Percentiles rank a stretch among this genome's conserved stretches.
Evolutionary conservation across 441 rosid species (phyloP).

Genomic region (Flueggea neowawraea): DNA sequence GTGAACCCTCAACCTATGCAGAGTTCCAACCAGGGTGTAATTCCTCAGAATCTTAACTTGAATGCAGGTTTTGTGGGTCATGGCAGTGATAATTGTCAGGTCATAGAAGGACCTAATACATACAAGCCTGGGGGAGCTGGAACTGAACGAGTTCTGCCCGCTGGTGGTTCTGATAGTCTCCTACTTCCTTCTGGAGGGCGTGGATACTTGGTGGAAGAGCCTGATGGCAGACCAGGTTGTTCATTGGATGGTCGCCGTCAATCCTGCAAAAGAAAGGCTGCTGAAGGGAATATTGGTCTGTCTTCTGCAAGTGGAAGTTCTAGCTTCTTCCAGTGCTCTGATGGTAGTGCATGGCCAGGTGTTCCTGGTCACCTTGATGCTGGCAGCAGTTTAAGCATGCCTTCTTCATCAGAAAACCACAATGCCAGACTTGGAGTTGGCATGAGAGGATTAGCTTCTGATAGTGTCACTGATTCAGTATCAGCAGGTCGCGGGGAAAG

Average conservation of each 20-base stretch:
- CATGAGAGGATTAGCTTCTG: slow-evolving; percentile 41
- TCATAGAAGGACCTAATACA: slow-evolving; percentile 26
- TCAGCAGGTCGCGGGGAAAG: slow-evolving; percentile 32
- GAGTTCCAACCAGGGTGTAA: slow-evolving; percentile 30
- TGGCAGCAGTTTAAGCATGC: slow-evolving; percentile 39
- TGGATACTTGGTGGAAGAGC: slow-evolving; percentile 36
- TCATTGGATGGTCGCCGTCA: slow-evolving; percentile 54
- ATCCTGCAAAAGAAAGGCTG: slow-evolving; percentile 82
- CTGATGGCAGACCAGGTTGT: slow-evolving; percentile 41
- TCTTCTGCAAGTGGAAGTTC: slow-evolving; percentile 55
- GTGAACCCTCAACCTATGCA: slow-evolving; percentile 28
- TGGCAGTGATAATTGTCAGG: slow-evolving; percentile 34
- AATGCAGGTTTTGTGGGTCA: slow-evolving; percentile 53
- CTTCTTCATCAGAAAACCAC: slow-evolving; percentile 39
- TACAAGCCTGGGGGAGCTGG: slow-evolving; percentile 37
- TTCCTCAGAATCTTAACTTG: slow-evolving; percentile 52
- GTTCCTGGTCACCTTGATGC: slow-evolving; percentile 28
- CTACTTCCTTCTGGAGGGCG: slow-evolving; percentile 37
- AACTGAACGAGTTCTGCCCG: slow-evolving; percentile 25
- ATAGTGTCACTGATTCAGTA: slow-evolving; percentile 29
- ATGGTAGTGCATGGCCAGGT: slow-evolving; percentile 45
- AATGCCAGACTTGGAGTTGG: slow-evolving; percentile 45
- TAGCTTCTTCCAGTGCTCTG: slow-evolving; percentile 52
- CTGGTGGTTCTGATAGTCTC: slow-evolving; percentile 28
- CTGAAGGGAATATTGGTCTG: slow-evolving; percentile 65